Evolutionary conservation across 2,329 filamentous ascomycete species (phyloP), one percentile per base, ranked within the genome.

Genomic region (Diaporthe citri): DNA sequence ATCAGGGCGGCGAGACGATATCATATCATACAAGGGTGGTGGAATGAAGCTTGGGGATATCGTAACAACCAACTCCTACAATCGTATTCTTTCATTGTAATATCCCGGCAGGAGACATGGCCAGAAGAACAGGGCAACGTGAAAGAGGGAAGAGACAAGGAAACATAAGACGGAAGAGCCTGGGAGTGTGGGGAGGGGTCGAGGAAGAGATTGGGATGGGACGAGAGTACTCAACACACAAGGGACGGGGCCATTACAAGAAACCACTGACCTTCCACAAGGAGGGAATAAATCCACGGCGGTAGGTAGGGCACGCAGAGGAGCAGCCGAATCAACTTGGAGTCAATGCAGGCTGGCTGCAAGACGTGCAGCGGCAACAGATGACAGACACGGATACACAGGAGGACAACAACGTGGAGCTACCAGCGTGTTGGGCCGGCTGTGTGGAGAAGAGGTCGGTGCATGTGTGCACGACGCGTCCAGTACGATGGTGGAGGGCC

Each of bases 31-130:
- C 77, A 76, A 66, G 75, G 75, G 75, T 74, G 69, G 73, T 73
- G 78, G 76, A 79, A 76, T 46, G 67, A 80, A 57, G 74, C 25
- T 73, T 55, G 73, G 57, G 59, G 51, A 71, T 70, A 77, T 62
- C 51, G 64, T 78, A 82, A 81, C 80, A 78, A 82, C 64, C 64
- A 69, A 39, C 81, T 80, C 82, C 81, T 79, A 79, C 81, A 82
- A 83, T 79, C 80, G 81, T 80, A 77, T 82, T 80, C 78, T 76
- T 77, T 77, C 76, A 79, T 79, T 79, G 82, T 81, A 79, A 75
- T 75, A 75, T 71, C 75, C 75, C 74, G 66, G 74, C 74, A 55
- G 67, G 76, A 59, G 56, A 62, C 76, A 72, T 52, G 76, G 51
- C 74, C 69, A 77, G 77, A 62, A 76, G 73, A 77, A 79, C 76